Evolutionary conservation across 164 flowering plant genomes (phyloP).

Genomic region (Euptelea pleiosperma): DNA sequence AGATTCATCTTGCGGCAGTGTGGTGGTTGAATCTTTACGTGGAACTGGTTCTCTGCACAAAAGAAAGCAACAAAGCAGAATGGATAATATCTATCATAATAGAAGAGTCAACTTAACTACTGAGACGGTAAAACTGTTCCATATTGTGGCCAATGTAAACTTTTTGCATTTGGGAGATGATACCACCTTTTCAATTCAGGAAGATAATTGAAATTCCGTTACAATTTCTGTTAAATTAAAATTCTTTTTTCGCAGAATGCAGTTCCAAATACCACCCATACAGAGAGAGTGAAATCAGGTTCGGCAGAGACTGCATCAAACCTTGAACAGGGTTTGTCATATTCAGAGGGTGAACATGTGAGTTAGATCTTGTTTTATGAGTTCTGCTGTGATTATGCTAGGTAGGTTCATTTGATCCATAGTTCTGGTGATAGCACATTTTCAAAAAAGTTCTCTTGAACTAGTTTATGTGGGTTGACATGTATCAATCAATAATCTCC

Average conservation of each 20-base stretch:
- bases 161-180: neutral
- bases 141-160: too few species aligned
- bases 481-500: too few species aligned
- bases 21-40: slow-evolving; percentile 23
- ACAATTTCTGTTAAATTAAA: neutral
- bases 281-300: slow-evolving; percentile 26
- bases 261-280: slow-evolving; percentile 13
- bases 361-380: slow-evolving; percentile 15
- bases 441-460: too few species aligned
- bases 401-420: too few species aligned
- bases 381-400: neutral
- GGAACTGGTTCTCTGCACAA: slow-evolving; percentile 34
- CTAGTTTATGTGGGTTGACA: too few species aligned
- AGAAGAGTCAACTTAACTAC: slow-evolving; percentile 21
- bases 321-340: slow-evolving; percentile 6
- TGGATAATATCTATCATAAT: slow-evolving; percentile 33
- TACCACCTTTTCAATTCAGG: neutral
- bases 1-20: slow-evolving; percentile 27
- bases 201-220: neutral
- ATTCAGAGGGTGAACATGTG: slow-evolving; percentile 26
- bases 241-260: slow-evolving; percentile 20
- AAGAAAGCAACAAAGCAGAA: slow-evolving; percentile 24
- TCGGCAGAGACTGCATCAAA: slow-evolving; percentile 11
- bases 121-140: slow-evolving; percentile 39
- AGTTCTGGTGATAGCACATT: too few species aligned